phyloP scores from a whole-genome alignment of 306 rosid genomes.

The Coriaria nepalensis region DNA sequence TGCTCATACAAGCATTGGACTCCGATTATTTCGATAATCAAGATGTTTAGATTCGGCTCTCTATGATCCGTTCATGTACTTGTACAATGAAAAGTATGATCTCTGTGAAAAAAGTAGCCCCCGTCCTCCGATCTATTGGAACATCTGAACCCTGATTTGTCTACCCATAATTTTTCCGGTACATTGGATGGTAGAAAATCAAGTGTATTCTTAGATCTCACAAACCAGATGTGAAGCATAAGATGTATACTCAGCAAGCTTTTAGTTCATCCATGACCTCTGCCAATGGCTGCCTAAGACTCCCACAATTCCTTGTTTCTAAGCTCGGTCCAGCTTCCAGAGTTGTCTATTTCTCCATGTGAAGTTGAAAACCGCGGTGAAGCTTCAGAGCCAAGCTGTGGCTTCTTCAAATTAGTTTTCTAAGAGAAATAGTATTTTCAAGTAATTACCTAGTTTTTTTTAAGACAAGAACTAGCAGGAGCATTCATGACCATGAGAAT shows the following conservation, averaged over 20 bases:
- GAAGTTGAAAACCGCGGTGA: slow-evolving; percentile 61
- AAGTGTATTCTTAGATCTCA: slow-evolving; percentile 61
- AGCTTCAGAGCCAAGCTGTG: slow-evolving; percentile 26
- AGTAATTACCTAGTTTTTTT: no score
- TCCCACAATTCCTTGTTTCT: slow-evolving; percentile 31
- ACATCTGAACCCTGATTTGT: slow-evolving; percentile 25
- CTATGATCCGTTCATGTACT: no score
- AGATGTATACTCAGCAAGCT: slow-evolving; percentile 38
- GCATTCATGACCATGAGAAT: no score
- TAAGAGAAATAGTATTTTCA: no score
- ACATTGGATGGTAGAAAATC: slow-evolving; percentile 64
- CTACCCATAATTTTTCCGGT: slow-evolving; percentile 35
- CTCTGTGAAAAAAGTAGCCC: no score
- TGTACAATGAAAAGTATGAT: no score
- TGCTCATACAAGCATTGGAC: no score
- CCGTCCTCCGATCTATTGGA: not conserved
- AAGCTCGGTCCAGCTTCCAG: slow-evolving; percentile 23
- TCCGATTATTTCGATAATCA: no score
- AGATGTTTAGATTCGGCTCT: no score
- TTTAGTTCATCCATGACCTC: slow-evolving; percentile 41
- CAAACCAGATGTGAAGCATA: slow-evolving; percentile 49
- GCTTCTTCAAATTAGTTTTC: not conserved
- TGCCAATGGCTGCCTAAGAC: slow-evolving; percentile 37
- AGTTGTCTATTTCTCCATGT: slow-evolving; percentile 35
- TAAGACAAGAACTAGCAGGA: no score